Conservation (phyloP, 352 stramenopile genomes). For the Globisporangium carolinianum region DNA sequence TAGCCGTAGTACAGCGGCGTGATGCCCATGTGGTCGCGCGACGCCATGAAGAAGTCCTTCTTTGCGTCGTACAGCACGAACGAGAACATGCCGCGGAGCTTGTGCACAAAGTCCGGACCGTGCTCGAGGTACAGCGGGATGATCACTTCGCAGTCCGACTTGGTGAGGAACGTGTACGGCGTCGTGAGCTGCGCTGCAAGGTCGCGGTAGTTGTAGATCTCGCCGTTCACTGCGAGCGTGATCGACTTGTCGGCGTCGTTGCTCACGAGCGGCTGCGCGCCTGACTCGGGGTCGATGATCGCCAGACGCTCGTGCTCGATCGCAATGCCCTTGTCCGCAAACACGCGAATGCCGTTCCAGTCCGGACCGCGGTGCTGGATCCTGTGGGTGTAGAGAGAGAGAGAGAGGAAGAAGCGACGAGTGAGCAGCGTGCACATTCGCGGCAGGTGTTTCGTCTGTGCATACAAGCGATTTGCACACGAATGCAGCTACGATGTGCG, state of each 20-base stretch:
- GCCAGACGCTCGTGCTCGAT: slow-evolving; percentile 97
- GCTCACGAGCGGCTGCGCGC: slow-evolving; percentile 87
- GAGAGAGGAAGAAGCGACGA: background rate
- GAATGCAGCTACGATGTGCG: background rate
- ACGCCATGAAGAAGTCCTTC: slow-evolving; percentile 92
- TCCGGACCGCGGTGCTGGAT: slow-evolving; percentile 96
- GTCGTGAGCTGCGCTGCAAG: slow-evolving; percentile 80
- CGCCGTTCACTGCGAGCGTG: slow-evolving; percentile 96
- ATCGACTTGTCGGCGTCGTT: slow-evolving; percentile 80
- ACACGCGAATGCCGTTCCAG: slow-evolving; percentile 91
- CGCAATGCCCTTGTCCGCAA: slow-evolving; percentile 63
- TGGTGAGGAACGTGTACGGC: slow-evolving; percentile 93
- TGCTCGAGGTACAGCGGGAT: slow-evolving; percentile 94
- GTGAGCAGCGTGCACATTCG: background rate
- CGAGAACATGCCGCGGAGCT: slow-evolving; percentile 98
- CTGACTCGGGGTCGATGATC: slow-evolving; percentile 98
- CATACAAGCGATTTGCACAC: slow-evolving; percentile 1
- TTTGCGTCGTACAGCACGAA: slow-evolving; percentile 96
- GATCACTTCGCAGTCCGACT: slow-evolving; percentile 98
- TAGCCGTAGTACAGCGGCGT: slow-evolving; percentile 98
- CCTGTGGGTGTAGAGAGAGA: slow-evolving; percentile 13
- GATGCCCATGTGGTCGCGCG: slow-evolving; percentile 98
- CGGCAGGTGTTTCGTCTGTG: too few species aligned
- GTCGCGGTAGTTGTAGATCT: slow-evolving; percentile 99
- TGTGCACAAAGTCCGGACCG: slow-evolving; percentile 84